These are phyloP conservation scores for Chrysanthemum seticuspe DNA, from an alignment of 129 eudicot genomes.

Conservation along the genomic window DNA sequence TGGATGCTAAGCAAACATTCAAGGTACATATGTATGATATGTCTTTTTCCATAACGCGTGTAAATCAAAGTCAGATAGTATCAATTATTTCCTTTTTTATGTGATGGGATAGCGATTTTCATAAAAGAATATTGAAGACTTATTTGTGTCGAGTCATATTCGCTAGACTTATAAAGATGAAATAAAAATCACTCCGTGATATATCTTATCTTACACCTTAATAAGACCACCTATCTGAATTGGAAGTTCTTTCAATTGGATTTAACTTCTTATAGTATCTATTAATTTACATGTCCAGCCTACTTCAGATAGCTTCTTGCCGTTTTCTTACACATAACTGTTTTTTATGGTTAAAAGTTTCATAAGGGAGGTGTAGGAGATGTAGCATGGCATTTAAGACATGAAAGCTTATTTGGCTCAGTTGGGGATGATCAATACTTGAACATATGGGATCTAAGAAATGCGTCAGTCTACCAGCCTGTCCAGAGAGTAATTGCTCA, in stretches of 20 bases:
- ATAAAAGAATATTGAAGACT: no score
- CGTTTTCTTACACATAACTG: neutral
- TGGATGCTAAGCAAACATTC: constrained; percentile 84
- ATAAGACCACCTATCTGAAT: neutral
- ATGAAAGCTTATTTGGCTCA: constrained; percentile 83
- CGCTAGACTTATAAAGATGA: no score
- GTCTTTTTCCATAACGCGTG: no score
- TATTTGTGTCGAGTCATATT: no score
- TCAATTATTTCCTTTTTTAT: no score
- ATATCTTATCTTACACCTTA: neutral
- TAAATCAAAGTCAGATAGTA: no score
- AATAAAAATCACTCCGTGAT: neutral
- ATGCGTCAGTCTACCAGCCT: constrained; percentile 58
- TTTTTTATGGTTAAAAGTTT: constrained; percentile 37
- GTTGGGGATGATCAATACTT: constrained; percentile 86
- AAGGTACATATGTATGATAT: constrained; percentile 45
- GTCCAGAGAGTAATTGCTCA: constrained; percentile 77
- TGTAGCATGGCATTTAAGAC: constrained; percentile 91
- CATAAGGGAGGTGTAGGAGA: constrained; percentile 89
- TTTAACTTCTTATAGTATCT: no score
- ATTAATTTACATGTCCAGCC: no score
- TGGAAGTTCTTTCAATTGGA: no score
- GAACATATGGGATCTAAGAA: constrained; percentile 81
- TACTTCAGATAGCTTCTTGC: no score
- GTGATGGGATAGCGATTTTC: no score